These are phyloP conservation scores for Globisporangium emineosum DNA, from an alignment of 352 stramenopile genomes.

Conservation along the genomic window DNA sequence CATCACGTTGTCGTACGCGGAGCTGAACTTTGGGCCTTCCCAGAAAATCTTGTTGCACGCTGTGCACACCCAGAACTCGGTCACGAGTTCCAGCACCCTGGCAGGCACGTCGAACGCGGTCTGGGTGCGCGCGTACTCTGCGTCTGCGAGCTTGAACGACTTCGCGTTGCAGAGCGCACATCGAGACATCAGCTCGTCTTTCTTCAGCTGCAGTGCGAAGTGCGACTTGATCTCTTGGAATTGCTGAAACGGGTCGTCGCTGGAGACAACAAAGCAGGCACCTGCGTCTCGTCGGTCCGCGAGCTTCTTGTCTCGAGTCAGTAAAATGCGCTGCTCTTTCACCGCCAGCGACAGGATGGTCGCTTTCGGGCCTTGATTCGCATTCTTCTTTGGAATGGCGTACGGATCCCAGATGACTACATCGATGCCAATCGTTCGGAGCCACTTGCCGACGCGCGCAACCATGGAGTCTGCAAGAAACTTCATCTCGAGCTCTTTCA, in stretches of 20 bases:
- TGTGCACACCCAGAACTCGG: slow-evolving; percentile 45
- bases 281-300: slow-evolving; percentile 58
- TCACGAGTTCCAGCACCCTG: slow-evolving; percentile 53
- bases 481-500: slow-evolving; percentile 26
- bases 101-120: slow-evolving; percentile 51
- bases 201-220: slow-evolving; percentile 57
- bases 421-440: slow-evolving; percentile 73
- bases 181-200: slow-evolving; percentile 73
- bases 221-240: slow-evolving; percentile 77
- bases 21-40: slow-evolving; percentile 32
- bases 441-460: slow-evolving; percentile 59
- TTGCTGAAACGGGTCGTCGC: slow-evolving; percentile 63
- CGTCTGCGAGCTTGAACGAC: slow-evolving; percentile 49
- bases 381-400: slow-evolving; percentile 27
- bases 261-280: slow-evolving; percentile 73
- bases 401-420: slow-evolving; percentile 64
- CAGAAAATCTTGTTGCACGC: slow-evolving; percentile 28
- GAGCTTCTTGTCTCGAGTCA: slow-evolving; percentile 78
- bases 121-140: slow-evolving; percentile 46
- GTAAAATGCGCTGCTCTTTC: slow-evolving; percentile 65
- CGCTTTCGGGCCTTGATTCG: slow-evolving; percentile 38
- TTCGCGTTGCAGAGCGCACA: slow-evolving; percentile 72
- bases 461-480: slow-evolving; percentile 80
- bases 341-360: slow-evolving; percentile 44
- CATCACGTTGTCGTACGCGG: slow-evolving; percentile 17